A percentile compares a stretch with the other conserved stretches of the same genome.
Conservation (phyloP, 495 filamentous ascomycete genomes). For the Astrocystis sublimbata region DNA sequence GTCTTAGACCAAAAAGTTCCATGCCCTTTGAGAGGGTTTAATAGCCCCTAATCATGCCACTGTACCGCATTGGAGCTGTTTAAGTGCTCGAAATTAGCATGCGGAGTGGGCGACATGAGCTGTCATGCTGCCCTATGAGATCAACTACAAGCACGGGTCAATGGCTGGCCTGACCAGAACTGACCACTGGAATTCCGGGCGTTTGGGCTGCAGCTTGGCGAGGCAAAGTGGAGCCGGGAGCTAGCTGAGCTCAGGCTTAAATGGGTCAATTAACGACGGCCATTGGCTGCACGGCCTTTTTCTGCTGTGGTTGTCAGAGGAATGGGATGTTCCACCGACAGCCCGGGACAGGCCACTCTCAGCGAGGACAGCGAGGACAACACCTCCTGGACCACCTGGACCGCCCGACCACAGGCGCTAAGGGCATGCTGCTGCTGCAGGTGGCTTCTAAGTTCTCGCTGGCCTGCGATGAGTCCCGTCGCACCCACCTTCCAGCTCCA, state of each 20-base stretch:
- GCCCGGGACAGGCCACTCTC: not conserved
- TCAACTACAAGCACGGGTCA: not conserved
- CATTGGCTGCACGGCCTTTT: conserved; percentile 13
- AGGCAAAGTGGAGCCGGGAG: not conserved
- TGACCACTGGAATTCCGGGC: conserved; percentile 1
- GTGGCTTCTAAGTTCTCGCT: no score
- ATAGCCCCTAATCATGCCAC: not conserved
- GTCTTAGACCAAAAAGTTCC: no score
- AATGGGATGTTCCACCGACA: conserved; percentile 16
- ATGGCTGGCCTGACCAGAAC: no score
- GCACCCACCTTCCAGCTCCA: conserved; percentile 4
- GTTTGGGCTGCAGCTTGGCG: conserved; percentile 9
- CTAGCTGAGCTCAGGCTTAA: conserved; percentile 26
- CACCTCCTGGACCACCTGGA: no score
- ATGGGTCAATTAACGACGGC: conserved; percentile 18
- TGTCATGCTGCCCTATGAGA: conserved; percentile 1
- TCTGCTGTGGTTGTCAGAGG: conserved; percentile 23
- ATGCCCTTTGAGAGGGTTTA: not conserved
- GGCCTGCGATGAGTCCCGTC: no score
- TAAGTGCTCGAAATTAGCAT: not conserved
- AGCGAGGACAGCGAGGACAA: no score
- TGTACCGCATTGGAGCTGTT: not conserved
- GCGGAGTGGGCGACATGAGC: not conserved
- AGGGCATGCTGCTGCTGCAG: no score
- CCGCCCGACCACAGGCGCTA: no score